Evolutionary conservation across 768 basidiomycete genomes (phyloP).

Genomic region (Basidioascus undulatus): DNA sequence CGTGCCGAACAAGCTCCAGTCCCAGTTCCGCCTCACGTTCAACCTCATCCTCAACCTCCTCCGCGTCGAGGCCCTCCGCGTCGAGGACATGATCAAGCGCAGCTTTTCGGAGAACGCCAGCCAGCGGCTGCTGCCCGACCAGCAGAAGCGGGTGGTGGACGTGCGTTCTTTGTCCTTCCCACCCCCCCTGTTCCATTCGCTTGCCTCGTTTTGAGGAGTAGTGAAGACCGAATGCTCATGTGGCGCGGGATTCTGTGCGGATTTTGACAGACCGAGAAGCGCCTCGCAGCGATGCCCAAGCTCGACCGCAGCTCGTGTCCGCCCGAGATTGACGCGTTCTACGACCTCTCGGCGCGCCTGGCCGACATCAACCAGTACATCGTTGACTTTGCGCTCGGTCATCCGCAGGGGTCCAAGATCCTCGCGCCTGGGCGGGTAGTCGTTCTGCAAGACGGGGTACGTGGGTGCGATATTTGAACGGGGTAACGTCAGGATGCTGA

Average conservation of each 20-base stretch:
- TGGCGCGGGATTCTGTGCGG: not conserved
- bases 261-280: slow-evolving; percentile 9
- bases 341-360: slow-evolving; percentile 42
- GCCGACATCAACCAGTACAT: slow-evolving; percentile 38
- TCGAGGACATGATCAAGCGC: slow-evolving; percentile 99
- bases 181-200: not conserved
- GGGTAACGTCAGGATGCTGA: too few relatives aligned
- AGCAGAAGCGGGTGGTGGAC: slow-evolving; percentile 66
- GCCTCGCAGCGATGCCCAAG: slow-evolving; percentile 7
- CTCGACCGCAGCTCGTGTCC: slow-evolving; percentile 8
- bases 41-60: slow-evolving; percentile 97
- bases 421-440: slow-evolving; percentile 56
- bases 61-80: slow-evolving; percentile 78
- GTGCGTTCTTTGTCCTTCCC: slow-evolving; percentile 22
- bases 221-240: not conserved
- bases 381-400: slow-evolving; percentile 31
- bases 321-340: slow-evolving; percentile 49
- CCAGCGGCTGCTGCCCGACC: slow-evolving; percentile 72
- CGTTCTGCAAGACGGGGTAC: slow-evolving; percentile 54
- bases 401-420: slow-evolving; percentile 41
- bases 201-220: not conserved
- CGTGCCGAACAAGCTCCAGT: slow-evolving; percentile 69
- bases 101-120: slow-evolving; percentile 97
- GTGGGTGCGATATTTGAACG: too few relatives aligned
- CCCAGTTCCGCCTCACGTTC: slow-evolving; percentile 92